These are phyloP conservation scores for Saturnispora kantuleensis DNA, from an alignment of 805 yeast genomes.

Conservation along the genomic window DNA sequence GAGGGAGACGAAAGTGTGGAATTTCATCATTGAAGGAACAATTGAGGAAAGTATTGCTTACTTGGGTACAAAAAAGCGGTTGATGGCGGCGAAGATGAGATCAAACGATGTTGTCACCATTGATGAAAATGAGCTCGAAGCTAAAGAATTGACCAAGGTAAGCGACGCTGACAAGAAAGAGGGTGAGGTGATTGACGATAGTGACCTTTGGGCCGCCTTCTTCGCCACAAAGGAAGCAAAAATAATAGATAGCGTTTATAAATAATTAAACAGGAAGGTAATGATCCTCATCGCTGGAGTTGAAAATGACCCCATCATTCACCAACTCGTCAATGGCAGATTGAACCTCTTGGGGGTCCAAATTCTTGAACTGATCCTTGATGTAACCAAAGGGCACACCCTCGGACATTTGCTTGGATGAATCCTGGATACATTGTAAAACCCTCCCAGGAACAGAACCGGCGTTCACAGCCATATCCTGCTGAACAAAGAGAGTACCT, in stretches of 20 bases:
- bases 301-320: slow-evolving; percentile 60
- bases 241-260: slow-evolving; percentile 12
- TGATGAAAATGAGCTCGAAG: slow-evolving; percentile 38
- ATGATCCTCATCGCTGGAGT: slow-evolving; percentile 58
- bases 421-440: slow-evolving; percentile 39
- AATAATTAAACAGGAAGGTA: slow-evolving; percentile 39
- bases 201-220: slow-evolving; percentile 55
- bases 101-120: slow-evolving; percentile 14
- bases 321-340: slow-evolving; percentile 43
- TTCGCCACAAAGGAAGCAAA: slow-evolving; percentile 31
- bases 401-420: slow-evolving; percentile 51
- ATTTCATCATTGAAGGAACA: slow-evolving; percentile 71
- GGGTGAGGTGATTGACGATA: slow-evolving; percentile 50
- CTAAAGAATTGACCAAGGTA: slow-evolving; percentile 44
- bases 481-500: slow-evolving; percentile 35
- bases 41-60: slow-evolving; percentile 83
- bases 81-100: slow-evolving; percentile 30
- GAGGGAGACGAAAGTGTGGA: slow-evolving; percentile 79
- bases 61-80: slow-evolving; percentile 53
- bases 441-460: slow-evolving; percentile 25
- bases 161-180: slow-evolving; percentile 39
- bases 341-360: slow-evolving; percentile 40
- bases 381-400: slow-evolving; percentile 65
- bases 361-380: slow-evolving; percentile 39
- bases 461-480: slow-evolving; percentile 17